A percentile compares a stretch with the other conserved stretches of the same genome.
phyloP scores from a whole-genome alignment of 306 rosid species.

The Mucuna pruriens region DNA sequence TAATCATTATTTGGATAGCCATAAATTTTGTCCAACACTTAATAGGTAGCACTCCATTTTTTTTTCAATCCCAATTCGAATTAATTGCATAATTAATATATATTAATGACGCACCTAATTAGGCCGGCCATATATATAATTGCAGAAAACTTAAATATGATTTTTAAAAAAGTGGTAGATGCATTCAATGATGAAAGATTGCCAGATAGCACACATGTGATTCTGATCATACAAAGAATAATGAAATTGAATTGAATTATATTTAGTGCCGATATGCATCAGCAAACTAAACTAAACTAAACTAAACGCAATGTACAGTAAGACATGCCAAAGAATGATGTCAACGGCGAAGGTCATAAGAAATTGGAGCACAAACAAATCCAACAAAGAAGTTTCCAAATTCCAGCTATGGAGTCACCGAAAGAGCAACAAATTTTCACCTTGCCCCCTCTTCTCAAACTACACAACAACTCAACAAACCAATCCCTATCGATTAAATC shows the following conservation, averaged over 20 bases:
- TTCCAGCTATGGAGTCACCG: slow-evolving; percentile 39
- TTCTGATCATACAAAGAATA: slow-evolving; percentile 25
- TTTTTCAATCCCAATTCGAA: neutral
- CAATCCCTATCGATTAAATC: neutral
- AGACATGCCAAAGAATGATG: slow-evolving; percentile 40
- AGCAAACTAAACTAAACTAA: slow-evolving; percentile 30
- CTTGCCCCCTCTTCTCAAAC: slow-evolving; percentile 29
- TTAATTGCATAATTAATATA: neutral
- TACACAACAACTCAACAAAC: slow-evolving; percentile 12
- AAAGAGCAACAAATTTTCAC: slow-evolving; percentile 33
- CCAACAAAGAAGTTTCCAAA: slow-evolving; percentile 47
- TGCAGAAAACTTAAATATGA: neutral
- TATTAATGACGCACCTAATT: slow-evolving; percentile 33
- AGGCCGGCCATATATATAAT: slow-evolving; percentile 34
- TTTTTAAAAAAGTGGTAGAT: neutral
- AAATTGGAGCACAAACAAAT: slow-evolving; percentile 33
- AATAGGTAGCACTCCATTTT: too few relatives aligned
- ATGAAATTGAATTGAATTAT: neutral
- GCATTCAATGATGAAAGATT: slow-evolving; percentile 32
- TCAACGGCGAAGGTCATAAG: slow-evolving; percentile 27
- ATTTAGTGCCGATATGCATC: neutral
- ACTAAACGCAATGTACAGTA: slow-evolving; percentile 29
- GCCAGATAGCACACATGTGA: slow-evolving; percentile 34
- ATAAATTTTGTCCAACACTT: too few relatives aligned
- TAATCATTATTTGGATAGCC: too few relatives aligned